A percentile compares a stretch with the other conserved stretches of the same genome.
phyloP scores from a whole-genome alignment of 805 yeast genomes.

The Candida succiphila region DNA sequence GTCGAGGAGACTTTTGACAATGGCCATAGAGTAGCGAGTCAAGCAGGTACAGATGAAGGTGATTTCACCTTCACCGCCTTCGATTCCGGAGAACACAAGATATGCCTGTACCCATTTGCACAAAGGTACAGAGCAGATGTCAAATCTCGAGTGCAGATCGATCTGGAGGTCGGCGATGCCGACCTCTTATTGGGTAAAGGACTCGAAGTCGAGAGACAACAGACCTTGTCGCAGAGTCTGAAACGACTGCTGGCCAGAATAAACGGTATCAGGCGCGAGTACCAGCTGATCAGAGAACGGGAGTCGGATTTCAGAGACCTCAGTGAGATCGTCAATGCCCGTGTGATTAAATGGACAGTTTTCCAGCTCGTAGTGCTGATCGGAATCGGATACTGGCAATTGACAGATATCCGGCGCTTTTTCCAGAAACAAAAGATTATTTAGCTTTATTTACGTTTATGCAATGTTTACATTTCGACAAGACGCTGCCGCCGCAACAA shows the following conservation, averaged over 20 bases:
- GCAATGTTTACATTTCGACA: too few relatives aligned
- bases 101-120: conserved; percentile 49
- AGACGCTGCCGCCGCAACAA: too few relatives aligned
- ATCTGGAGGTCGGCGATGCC: conserved; percentile 59
- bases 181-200: conserved; percentile 54
- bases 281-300: conserved; percentile 49
- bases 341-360: conserved; percentile 66
- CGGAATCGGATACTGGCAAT: conserved; percentile 65
- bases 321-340: conserved; percentile 64
- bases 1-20: conserved; percentile 67
- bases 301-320: conserved; percentile 72
- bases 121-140: conserved; percentile 31
- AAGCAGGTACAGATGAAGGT: conserved; percentile 49
- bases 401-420: conserved; percentile 68
- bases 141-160: conserved; percentile 51
- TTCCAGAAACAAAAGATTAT: conserved; percentile 71
- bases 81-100: conserved; percentile 77
- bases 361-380: conserved; percentile 60
- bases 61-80: conserved; percentile 74
- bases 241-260: conserved; percentile 48
- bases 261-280: conserved; percentile 54
- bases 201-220: conserved; percentile 35
- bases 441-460: too few relatives aligned
- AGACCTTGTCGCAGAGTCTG: conserved; percentile 44
- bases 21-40: conserved; percentile 67